Evolutionary conservation across 352 stramenopile species (phyloP).

Genomic region (Elongisporangium prolatum): DNA sequence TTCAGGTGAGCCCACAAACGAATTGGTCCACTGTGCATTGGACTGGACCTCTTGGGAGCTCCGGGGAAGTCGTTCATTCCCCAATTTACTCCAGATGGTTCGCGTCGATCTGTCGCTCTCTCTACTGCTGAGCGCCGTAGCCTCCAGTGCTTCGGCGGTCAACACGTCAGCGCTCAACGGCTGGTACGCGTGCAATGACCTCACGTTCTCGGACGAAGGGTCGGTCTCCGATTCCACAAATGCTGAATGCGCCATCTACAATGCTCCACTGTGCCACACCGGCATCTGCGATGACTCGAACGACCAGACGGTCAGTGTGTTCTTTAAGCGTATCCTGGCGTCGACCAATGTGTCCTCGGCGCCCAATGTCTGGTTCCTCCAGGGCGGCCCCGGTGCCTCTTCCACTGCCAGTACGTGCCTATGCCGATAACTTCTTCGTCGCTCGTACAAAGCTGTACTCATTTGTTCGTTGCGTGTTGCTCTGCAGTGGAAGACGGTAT

Average conservation of each 20-base stretch:
- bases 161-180: slow-evolving; percentile 12
- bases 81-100: not conserved
- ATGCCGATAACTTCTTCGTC: not conserved
- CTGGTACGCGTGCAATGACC: slow-evolving; percentile 26
- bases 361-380: slow-evolving; percentile 39
- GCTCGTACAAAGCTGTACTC: not conserved
- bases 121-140: not conserved
- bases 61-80: not conserved
- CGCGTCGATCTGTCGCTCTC: not conserved
- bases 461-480: slow-evolving; percentile 1
- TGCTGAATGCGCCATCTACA: slow-evolving; percentile 29
- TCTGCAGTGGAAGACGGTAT: slow-evolving; percentile 32
- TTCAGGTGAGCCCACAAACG: not conserved
- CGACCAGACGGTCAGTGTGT: slow-evolving; percentile 25
- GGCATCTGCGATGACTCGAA: slow-evolving; percentile 13
- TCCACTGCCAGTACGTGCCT: slow-evolving; percentile 29
- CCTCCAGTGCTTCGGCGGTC: not conserved
- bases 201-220: slow-evolving; percentile 18
- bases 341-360: slow-evolving; percentile 8
- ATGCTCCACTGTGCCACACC: slow-evolving; percentile 27
- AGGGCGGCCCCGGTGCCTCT: slow-evolving; percentile 30
- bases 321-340: slow-evolving; percentile 35
- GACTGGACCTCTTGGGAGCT: not conserved
- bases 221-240: slow-evolving; percentile 1
- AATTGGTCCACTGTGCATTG: not conserved